A percentile compares a stretch with the other conserved stretches of the same genome.
Evolutionary conservation across 148 eudicot species (phyloP).

Genomic region (Chenopodium berlandieri): DNA sequence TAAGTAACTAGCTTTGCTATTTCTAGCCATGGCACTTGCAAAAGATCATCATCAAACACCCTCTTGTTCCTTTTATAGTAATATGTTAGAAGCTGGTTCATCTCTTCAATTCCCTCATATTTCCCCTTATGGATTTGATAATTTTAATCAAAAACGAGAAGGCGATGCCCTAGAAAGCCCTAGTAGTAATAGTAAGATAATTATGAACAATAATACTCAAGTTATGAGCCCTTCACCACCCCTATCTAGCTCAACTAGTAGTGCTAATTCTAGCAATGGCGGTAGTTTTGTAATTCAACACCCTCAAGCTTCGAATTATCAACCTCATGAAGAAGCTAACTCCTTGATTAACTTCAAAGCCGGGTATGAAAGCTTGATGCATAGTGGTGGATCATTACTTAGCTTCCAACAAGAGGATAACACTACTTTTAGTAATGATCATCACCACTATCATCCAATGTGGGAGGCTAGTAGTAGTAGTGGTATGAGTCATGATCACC

Average conservation of each 20-base stretch:
- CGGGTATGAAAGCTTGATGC: slow-evolving; percentile 32
- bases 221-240: slow-evolving; percentile 45
- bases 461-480: slow-evolving; percentile 39
- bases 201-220: slow-evolving; percentile 23
- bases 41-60: slow-evolving; percentile 45
- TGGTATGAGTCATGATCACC: slow-evolving; percentile 21
- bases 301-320: slow-evolving; percentile 28
- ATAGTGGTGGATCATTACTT: slow-evolving; percentile 49
- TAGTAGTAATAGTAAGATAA: slow-evolving; percentile 15
- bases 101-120: slow-evolving; percentile 40
- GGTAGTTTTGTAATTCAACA: slow-evolving; percentile 38
- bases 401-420: slow-evolving; percentile 45
- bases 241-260: slow-evolving; percentile 57
- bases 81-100: slow-evolving; percentile 34
- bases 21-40: slow-evolving; percentile 54
- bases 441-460: slow-evolving; percentile 22
- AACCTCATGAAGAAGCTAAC: slow-evolving; percentile 47
- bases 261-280: slow-evolving; percentile 52
- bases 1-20: slow-evolving; percentile 7
- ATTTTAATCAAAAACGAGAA: slow-evolving; percentile 34
- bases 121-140: slow-evolving; percentile 32
- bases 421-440: slow-evolving; percentile 15
- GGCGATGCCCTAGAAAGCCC: slow-evolving; percentile 34
- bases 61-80: slow-evolving; percentile 37
- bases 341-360: slow-evolving; percentile 57